Percentiles rank a stretch among this genome's conserved stretches.
Conservation (phyloP, 176 grass and related monocot species). For the Oryza punctata region DNA sequence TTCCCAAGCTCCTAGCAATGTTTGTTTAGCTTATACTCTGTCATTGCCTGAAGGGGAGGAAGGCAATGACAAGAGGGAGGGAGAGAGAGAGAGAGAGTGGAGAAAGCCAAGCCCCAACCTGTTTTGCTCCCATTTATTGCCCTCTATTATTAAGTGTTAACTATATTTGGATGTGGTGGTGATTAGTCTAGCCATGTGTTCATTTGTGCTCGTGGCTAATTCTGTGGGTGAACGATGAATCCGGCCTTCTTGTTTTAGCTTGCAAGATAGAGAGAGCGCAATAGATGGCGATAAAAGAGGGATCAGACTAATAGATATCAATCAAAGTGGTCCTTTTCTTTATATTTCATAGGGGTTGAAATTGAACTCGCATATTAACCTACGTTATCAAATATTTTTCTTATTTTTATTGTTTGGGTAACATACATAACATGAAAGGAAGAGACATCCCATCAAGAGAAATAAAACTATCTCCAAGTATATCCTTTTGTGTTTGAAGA, state of each 20-base stretch:
- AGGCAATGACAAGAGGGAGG: slow-evolving; percentile 9
- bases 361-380: no score
- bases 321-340: no score
- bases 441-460: no score
- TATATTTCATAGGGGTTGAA: no score
- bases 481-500: no score
- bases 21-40: neutral
- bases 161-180: slow-evolving; percentile 24
- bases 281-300: neutral
- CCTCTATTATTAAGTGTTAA: slow-evolving; percentile 26
- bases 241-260: neutral
- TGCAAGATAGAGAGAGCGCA: neutral
- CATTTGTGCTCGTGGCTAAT: neutral
- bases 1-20: neutral
- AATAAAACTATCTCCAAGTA: no score
- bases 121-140: neutral
- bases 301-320: neutral
- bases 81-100: neutral
- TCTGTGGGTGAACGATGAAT: slow-evolving; percentile 21
- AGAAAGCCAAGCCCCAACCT: neutral
- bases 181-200: neutral
- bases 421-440: no score
- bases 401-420: no score
- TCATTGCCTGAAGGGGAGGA: neutral
- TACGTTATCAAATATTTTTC: no score